These are phyloP conservation scores for Chloranthus sessilifolius DNA, from an alignment of 164 flowering plant genomes.

Conservation along the genomic window DNA sequence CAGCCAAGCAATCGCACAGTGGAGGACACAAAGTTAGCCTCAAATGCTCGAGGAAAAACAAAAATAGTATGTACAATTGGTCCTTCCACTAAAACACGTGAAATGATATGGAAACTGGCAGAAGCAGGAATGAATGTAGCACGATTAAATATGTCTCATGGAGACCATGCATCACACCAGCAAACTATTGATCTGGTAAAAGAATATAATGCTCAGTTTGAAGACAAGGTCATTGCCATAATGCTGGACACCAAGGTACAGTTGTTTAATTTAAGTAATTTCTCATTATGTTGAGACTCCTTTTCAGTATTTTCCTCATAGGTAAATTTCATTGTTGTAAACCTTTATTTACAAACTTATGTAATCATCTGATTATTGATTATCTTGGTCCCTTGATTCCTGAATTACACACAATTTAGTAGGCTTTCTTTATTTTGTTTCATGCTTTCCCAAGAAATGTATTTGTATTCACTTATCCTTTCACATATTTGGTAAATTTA, in stretches of 20 bases:
- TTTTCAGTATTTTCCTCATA: not conserved
- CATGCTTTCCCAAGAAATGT: too few species aligned
- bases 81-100: slow-evolving; percentile 84
- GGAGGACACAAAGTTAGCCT: slow-evolving; percentile 12
- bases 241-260: slow-evolving; percentile 98
- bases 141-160: slow-evolving; percentile 97
- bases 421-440: too few species aligned
- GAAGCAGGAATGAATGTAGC: slow-evolving; percentile 97
- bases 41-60: slow-evolving; percentile 54
- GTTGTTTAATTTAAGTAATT: slow-evolving; percentile 1
- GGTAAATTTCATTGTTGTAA: too few species aligned
- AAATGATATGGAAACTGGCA: slow-evolving; percentile 98
- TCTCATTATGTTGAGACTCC: not conserved
- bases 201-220: slow-evolving; percentile 87
- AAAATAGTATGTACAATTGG: slow-evolving; percentile 97
- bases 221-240: slow-evolving; percentile 77
- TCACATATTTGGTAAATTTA: too few species aligned
- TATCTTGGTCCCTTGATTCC: too few species aligned
- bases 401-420: too few species aligned
- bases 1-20: slow-evolving; percentile 17
- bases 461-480: too few species aligned
- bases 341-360: too few species aligned
- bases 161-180: slow-evolving; percentile 97
- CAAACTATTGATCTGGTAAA: slow-evolving; percentile 85
- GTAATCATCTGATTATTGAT: too few species aligned